Percentiles rank a stretch among this genome's conserved stretches.
Conservation (phyloP, 2,329 filamentous ascomycete species). For the Aspergillus thermomutatus region DNA sequence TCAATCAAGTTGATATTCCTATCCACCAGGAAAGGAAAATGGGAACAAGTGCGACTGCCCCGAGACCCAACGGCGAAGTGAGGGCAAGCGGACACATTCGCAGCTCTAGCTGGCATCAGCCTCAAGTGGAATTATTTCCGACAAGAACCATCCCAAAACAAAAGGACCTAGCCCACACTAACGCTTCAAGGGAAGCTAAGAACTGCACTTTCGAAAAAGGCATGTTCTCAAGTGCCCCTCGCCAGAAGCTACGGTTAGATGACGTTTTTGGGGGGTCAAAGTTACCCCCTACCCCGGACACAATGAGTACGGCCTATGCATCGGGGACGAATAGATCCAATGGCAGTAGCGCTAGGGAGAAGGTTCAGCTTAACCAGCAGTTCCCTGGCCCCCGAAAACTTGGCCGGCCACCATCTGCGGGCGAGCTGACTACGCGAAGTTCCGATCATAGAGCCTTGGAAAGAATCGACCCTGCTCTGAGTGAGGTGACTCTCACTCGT, state of each 20-base stretch:
- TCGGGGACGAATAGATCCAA: constrained; percentile 31
- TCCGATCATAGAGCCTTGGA: constrained; percentile 29
- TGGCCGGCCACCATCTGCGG: constrained; percentile 32
- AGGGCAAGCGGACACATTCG: constrained; percentile 21
- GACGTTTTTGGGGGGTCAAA: constrained; percentile 31
- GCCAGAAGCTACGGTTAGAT: constrained; percentile 27
- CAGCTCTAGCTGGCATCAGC: constrained; percentile 33
- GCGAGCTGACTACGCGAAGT: constrained; percentile 30
- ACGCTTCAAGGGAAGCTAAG: constrained; percentile 17
- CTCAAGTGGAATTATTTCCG: constrained; percentile 15
- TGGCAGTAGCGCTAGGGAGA: constrained; percentile 31
- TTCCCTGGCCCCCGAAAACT: constrained; percentile 20
- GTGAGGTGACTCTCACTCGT: constrained; percentile 27
- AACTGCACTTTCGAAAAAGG: constrained; percentile 21
- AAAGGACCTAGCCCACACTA: constrained; percentile 17
- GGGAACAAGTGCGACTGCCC: constrained; percentile 15
- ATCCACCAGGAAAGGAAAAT: constrained; percentile 17
- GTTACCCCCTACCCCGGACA: constrained; percentile 42
- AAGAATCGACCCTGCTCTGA: constrained; percentile 32
- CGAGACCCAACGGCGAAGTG: constrained; percentile 10
- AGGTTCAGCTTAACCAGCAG: constrained; percentile 22
- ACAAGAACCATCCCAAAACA: constrained; percentile 15
- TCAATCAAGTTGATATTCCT: constrained; percentile 28
- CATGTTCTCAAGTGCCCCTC: constrained; percentile 22
- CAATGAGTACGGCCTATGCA: constrained; percentile 40